A percentile compares a stretch with the other conserved stretches of the same genome.
These are phyloP conservation scores for Gentiana macrophylla DNA, from an alignment of 257 asterid genomes.

Conservation along the genomic window DNA sequence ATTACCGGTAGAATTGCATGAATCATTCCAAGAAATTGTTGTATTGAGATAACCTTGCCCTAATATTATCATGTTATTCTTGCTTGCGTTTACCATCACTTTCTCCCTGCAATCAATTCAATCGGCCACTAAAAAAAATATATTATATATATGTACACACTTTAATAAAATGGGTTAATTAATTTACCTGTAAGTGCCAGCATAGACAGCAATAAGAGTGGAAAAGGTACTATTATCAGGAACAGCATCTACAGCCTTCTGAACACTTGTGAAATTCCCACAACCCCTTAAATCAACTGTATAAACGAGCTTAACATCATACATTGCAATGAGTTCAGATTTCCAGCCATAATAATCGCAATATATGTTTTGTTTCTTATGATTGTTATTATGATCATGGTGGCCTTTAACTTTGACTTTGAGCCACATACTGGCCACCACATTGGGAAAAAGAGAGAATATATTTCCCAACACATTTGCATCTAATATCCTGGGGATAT, in stretches of 20 bases:
- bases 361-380: slow-evolving; percentile 13
- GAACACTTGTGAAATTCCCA: slow-evolving; percentile 62
- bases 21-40: slow-evolving; percentile 69
- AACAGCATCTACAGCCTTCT: slow-evolving; percentile 59
- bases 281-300: slow-evolving; percentile 61
- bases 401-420: slow-evolving; percentile 6
- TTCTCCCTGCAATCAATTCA: slow-evolving; percentile 45
- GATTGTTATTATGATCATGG: slow-evolving; percentile 16
- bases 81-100: slow-evolving; percentile 39
- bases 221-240: slow-evolving; percentile 40
- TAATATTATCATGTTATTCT: slow-evolving; percentile 55
- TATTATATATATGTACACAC: background rate
- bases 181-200: slow-evolving; percentile 60
- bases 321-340: slow-evolving; percentile 33
- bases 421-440: too few relatives aligned
- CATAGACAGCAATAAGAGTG: slow-evolving; percentile 46
- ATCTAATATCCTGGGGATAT: slow-evolving; percentile 14
- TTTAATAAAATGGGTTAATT: background rate
- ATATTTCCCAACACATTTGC: slow-evolving; percentile 22
- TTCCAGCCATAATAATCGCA: slow-evolving; percentile 34
- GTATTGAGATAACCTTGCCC: slow-evolving; percentile 72
- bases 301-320: slow-evolving; percentile 34
- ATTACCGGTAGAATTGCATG: slow-evolving; percentile 69
- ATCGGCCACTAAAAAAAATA: background rate
- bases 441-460: too few relatives aligned